Base-by-base conservation (phyloP, 2,329 filamentous ascomycete genomes). In the Arthrobotrys entomopaga region DNA sequence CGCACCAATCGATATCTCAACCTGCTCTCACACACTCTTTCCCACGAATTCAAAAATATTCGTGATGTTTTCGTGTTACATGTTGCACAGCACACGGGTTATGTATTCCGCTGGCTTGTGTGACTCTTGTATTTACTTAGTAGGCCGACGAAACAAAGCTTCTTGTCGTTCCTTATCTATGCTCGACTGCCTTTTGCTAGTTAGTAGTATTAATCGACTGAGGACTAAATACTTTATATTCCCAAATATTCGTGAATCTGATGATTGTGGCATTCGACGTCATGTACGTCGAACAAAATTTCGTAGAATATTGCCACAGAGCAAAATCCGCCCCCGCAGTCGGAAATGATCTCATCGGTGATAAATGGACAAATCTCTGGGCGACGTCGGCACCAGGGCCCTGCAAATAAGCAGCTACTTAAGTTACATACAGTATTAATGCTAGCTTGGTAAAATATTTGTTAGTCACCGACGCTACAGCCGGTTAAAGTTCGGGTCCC, bases 401-500 rank as follows among this genome's bases (percentile, higher is more conserved):
- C 59, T 56, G 60, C 60, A 65, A 26, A 3, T 26, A 26, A 26
- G 7, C 7, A 7, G 3, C 24, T 26, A 7, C 3, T 7, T 26
- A 3, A 7, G 3, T 7, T 7, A 26, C 24, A n/a, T n/a, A n/a
- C n/a, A n/a, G n/a, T n/a, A n/a, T n/a, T n/a, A n/a, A n/a, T n/a
- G n/a, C 24, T 3, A 26, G 24, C 24, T 26, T 26, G 24, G 24
- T 26, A 3, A 26, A 26, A 10, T 16, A 43, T 52, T 34, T 49
- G 56, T 50, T 34, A 61, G 50, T 50, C 24, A 26, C 24, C 24
- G 24, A 50, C 42, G 46, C 53, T 58, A 40, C 53, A 50, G 53
- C 59, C 48, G 43, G 60, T 48, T 65, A 65, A 65, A 65, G 60
- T 65, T 61, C 58, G 58, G 58, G 58, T 50, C 43, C 46, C 52